A percentile compares a stretch with the other conserved stretches of the same genome.
These are phyloP conservation scores for Pseudomicrostroma phylloplanum DNA, from an alignment of 1,284 basidiomycete species.

Conservation along the genomic window DNA sequence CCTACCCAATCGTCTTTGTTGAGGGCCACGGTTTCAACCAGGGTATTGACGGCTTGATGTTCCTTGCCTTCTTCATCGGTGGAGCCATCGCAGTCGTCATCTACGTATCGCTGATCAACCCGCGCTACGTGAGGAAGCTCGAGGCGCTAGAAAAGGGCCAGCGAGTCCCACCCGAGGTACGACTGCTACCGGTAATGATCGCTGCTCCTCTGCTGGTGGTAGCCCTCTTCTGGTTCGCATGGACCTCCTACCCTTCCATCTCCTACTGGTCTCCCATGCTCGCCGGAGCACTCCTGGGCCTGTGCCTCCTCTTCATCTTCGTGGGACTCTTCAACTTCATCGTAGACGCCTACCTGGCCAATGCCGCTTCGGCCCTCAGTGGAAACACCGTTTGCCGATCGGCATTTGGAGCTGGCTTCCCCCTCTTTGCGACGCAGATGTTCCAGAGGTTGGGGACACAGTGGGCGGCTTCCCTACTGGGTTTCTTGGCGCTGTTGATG, in stretches of 20 bases:
- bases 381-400: constrained; percentile 66
- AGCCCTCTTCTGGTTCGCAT: constrained; percentile 52
- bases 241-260: constrained; percentile 36
- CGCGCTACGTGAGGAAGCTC: constrained; percentile 25
- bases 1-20: constrained; percentile 48
- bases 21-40: constrained; percentile 41
- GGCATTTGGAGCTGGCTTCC: constrained; percentile 59
- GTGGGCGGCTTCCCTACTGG: constrained; percentile 69
- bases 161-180: constrained; percentile 42
- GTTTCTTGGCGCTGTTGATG: constrained; percentile 64
- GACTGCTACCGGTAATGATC: constrained; percentile 41
- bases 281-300: constrained; percentile 53
- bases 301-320: constrained; percentile 59
- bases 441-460: constrained; percentile 61
- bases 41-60: constrained; percentile 45
- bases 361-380: constrained; percentile 58
- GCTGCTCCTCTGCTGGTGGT: constrained; percentile 49
- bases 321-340: constrained; percentile 54
- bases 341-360: constrained; percentile 56
- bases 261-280: constrained; percentile 55
- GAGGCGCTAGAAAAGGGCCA: constrained; percentile 24
- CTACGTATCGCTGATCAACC: constrained; percentile 35
- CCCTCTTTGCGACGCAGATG: constrained; percentile 56
- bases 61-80: constrained; percentile 49
- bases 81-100: constrained; percentile 25